phyloP scores from a whole-genome alignment of 106 monocot species.

The Phalaenopsis aphrodite region DNA sequence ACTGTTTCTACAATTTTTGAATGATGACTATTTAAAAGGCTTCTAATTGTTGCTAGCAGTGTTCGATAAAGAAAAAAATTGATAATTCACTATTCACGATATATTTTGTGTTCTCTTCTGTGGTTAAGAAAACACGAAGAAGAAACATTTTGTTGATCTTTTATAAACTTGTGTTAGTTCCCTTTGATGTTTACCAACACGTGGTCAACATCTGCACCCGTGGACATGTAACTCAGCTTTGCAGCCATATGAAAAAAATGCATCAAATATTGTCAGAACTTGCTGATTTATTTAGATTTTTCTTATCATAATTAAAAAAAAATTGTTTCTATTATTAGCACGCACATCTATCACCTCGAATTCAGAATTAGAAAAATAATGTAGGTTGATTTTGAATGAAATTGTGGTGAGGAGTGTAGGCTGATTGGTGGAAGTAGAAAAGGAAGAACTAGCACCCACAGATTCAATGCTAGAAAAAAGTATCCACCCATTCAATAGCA shows the following conservation, averaged over 20 bases:
- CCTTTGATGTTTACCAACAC: neutral
- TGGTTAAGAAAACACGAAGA: neutral
- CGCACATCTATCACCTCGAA: too few species aligned
- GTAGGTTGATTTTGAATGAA: too few species aligned
- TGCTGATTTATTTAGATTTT: neutral
- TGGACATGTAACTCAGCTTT: neutral
- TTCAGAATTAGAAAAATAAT: too few species aligned
- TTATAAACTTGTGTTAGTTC: neutral
- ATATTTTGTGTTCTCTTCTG: neutral
- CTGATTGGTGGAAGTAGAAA: too few species aligned
- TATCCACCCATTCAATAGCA: too few species aligned
- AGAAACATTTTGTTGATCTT: neutral
- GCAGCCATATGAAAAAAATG: neutral
- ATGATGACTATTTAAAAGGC: neutral
- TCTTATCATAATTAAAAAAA: neutral
- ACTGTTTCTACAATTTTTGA: neutral
- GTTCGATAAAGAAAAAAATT: neutral
- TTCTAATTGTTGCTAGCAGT: neutral
- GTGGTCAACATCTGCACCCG: too few species aligned
- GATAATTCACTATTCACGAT: neutral
- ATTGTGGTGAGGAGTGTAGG: too few species aligned
- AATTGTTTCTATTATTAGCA: too few species aligned
- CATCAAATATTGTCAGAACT: neutral
- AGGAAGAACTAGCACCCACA: too few species aligned
- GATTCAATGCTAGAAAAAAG: too few species aligned